phyloP scores from a whole-genome alignment of 768 basidiomycete species.

The Paxillus rubicundulus region DNA sequence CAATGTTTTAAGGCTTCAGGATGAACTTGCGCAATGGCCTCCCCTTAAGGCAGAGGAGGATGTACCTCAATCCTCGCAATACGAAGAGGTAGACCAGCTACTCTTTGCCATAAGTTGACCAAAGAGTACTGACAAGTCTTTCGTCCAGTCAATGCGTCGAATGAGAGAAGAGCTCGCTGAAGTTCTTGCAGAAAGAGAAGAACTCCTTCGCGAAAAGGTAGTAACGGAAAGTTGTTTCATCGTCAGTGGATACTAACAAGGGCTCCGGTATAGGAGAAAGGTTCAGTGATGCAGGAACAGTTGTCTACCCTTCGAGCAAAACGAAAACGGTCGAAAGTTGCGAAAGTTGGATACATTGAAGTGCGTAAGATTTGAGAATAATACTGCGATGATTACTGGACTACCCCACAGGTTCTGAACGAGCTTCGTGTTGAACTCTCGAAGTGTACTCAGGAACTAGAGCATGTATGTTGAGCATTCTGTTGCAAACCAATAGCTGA shows the following conservation, averaged over 20 bases:
- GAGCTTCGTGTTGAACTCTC: constrained; percentile 20
- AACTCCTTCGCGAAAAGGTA: constrained; percentile 17
- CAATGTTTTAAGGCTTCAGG: constrained; percentile 14
- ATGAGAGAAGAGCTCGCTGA: constrained; percentile 11
- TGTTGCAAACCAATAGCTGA: constrained; percentile 1
- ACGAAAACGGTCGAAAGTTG: constrained; percentile 19
- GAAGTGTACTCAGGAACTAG: constrained; percentile 18
- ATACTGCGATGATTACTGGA: neutral
- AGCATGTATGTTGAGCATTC: constrained; percentile 9
- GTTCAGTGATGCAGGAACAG: constrained; percentile 5
- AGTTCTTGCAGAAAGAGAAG: constrained; percentile 15
- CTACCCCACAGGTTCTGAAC: constrained; percentile 12
- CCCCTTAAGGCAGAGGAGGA: constrained; percentile 20
- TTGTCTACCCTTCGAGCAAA: constrained; percentile 16
- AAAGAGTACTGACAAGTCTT: constrained; percentile 2
- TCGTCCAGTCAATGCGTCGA: constrained; percentile 8
- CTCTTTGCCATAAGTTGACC: neutral
- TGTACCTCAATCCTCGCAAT: neutral
- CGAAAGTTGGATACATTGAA: constrained; percentile 14
- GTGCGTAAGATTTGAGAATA: constrained; percentile 10
- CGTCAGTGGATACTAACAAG: neutral
- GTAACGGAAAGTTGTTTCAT: neutral
- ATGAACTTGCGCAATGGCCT: constrained; percentile 1
- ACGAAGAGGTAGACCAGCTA: constrained; percentile 4
- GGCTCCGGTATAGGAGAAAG: constrained; percentile 10